These are phyloP conservation scores for Candida quercuum DNA, from an alignment of 805 yeast genomes.

Conservation along the genomic window DNA sequence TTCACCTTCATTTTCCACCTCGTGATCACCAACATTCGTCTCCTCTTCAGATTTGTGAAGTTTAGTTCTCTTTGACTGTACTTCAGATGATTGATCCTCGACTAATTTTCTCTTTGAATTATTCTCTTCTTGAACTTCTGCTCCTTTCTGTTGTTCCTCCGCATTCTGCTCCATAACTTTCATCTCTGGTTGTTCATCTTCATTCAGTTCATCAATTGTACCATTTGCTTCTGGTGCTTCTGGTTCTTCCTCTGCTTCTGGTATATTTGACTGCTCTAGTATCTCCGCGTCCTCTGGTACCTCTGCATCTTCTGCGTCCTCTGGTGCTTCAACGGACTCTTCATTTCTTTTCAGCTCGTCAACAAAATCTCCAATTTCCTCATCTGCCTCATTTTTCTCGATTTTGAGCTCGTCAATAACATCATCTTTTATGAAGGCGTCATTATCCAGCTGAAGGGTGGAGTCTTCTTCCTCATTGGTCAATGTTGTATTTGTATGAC, in stretches of 20 bases:
- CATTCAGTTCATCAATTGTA: background rate
- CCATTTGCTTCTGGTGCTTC: background rate
- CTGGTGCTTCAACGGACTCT: slow-evolving; percentile 15
- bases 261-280: too few relatives aligned
- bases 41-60: slow-evolving; percentile 13
- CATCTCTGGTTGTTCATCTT: too few relatives aligned
- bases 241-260: background rate
- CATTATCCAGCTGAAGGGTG: slow-evolving; percentile 15
- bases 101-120: slow-evolving; percentile 1
- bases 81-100: too few relatives aligned
- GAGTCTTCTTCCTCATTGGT: slow-evolving; percentile 13
- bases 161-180: slow-evolving; percentile 14
- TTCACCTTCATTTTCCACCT: slow-evolving; percentile 9
- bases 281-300: slow-evolving; percentile 8
- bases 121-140: background rate
- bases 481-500: slow-evolving; percentile 8
- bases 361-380: slow-evolving; percentile 19
- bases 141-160: too few relatives aligned
- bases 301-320: slow-evolving; percentile 9
- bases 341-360: slow-evolving; percentile 14
- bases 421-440: slow-evolving; percentile 20
- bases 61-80: background rate
- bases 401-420: slow-evolving; percentile 16
- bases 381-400: slow-evolving; percentile 18
- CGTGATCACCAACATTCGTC: slow-evolving; percentile 16